These are phyloP conservation scores for Entomophthora muscae DNA, from an alignment of 371 early-diverging fungal genomes.

Conservation along the genomic window DNA sequence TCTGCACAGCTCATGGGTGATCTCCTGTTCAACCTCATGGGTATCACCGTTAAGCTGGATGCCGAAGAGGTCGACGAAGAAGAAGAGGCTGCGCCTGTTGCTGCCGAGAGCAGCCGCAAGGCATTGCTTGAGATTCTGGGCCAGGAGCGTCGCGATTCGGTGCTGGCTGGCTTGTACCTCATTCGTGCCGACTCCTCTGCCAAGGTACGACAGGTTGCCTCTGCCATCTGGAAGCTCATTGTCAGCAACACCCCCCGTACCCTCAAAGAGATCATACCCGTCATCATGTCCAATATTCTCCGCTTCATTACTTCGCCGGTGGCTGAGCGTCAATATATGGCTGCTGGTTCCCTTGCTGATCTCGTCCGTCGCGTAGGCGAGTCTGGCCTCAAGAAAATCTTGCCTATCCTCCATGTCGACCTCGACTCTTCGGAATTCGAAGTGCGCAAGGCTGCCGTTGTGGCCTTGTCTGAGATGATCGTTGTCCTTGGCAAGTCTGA, in stretches of 20 bases:
- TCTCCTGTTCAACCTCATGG: conserved; percentile 78
- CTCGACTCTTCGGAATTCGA: conserved; percentile 41
- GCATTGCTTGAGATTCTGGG: conserved; percentile 71
- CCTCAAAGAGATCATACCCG: conserved; percentile 78
- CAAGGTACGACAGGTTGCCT: conserved; percentile 73
- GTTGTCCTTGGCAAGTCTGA: conserved; percentile 60
- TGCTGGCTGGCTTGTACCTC: conserved; percentile 87
- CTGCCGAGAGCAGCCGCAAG: conserved; percentile 48
- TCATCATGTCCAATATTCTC: conserved; percentile 75
- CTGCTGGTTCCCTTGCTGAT: conserved; percentile 86
- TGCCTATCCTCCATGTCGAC: conserved; percentile 74
- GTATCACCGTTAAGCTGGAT: conserved; percentile 43
- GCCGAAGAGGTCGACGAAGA: conserved; percentile 33
- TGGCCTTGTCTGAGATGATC: conserved; percentile 86
- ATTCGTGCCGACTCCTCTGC: conserved; percentile 64
- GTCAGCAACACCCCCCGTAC: conserved; percentile 93
- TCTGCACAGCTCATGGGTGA: conserved; percentile 92
- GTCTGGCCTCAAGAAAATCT: conserved; percentile 55
- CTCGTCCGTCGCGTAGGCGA: conserved; percentile 91
- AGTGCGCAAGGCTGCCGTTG: conserved; percentile 78
- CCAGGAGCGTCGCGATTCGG: conserved; percentile 60
- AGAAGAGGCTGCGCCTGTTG: conserved; percentile 24
- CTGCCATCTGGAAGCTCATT: conserved; percentile 88
- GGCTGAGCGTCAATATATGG: conserved; percentile 57
- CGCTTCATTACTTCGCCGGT: conserved; percentile 48